These are phyloP conservation scores for Arxiozyma slooffiae DNA, from an alignment of 1,139 yeast species.

Conservation along the genomic window DNA sequence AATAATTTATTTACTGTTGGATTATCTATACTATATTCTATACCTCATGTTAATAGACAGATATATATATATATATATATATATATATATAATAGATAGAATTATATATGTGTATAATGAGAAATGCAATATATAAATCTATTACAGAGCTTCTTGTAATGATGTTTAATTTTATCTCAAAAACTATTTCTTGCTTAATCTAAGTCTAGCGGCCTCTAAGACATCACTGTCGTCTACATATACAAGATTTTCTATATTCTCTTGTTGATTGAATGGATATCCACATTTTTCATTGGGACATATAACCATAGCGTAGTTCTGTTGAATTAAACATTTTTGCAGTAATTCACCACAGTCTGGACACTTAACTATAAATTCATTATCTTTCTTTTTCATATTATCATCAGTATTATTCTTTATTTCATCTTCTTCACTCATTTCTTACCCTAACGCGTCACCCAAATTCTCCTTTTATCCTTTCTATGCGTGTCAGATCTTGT, in stretches of 20 bases:
- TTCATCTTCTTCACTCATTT: neutral
- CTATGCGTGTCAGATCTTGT: neutral
- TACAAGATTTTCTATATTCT: constrained; percentile 19
- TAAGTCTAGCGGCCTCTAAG: constrained; percentile 17
- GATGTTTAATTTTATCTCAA: too few relatives aligned
- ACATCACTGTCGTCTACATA: constrained; percentile 26
- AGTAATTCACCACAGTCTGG: constrained; percentile 29
- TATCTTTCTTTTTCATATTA: neutral
- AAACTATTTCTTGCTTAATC: constrained; percentile 6
- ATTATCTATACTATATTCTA: neutral
- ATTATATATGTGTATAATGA: neutral
- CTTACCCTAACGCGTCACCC: neutral
- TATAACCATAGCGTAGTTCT: constrained; percentile 30
- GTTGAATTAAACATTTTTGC: constrained; percentile 30
- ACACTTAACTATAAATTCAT: constrained; percentile 12
- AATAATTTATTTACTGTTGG: neutral
- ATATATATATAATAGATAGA: too few relatives aligned
- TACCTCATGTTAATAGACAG: neutral
- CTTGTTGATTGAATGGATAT: constrained; percentile 34
- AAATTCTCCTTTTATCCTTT: neutral
- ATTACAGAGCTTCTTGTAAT: neutral
- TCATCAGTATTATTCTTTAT: neutral
- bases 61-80: too few relatives aligned
- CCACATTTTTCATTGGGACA: constrained; percentile 29
- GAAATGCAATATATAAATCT: neutral